Conservation (phyloP, 129 eudicot genomes). For the Logfia minima region DNA sequence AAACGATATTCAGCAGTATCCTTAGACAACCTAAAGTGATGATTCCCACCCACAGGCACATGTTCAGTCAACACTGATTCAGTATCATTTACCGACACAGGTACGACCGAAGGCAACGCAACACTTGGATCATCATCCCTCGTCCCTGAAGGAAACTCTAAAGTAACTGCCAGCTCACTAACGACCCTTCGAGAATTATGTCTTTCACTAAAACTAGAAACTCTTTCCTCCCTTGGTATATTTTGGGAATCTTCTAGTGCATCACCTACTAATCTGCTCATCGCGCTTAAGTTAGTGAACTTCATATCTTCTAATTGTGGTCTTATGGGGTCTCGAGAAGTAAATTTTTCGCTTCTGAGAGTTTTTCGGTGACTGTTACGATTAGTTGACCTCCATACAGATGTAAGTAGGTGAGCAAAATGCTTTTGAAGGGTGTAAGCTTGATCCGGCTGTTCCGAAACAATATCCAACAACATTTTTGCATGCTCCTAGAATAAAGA, state of each 20-base stretch:
- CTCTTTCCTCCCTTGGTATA: constrained; percentile 34
- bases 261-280: constrained; percentile 63
- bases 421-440: constrained; percentile 81
- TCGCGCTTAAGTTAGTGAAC: constrained; percentile 50
- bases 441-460: constrained; percentile 70
- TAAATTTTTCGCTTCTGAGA: constrained; percentile 33
- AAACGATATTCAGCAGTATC: constrained; percentile 59
- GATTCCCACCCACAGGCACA: constrained; percentile 29
- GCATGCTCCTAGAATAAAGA: constrained; percentile 62
- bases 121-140: constrained; percentile 32
- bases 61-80: constrained; percentile 33
- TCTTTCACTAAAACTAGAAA: constrained; percentile 30
- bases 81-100: constrained; percentile 50
- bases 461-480: constrained; percentile 62
- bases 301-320: constrained; percentile 40
- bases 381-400: constrained; percentile 56
- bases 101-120: constrained; percentile 52
- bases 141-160: constrained; percentile 50
- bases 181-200: constrained; percentile 41
- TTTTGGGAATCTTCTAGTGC: constrained; percentile 52
- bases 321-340: constrained; percentile 17
- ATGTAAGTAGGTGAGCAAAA: constrained; percentile 67
- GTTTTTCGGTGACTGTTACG: constrained; percentile 25
- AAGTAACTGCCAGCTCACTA: constrained; percentile 49
- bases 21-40: constrained; percentile 52